Conservation (phyloP, 768 basidiomycete species). For the Lentinula raphanica region DNA sequence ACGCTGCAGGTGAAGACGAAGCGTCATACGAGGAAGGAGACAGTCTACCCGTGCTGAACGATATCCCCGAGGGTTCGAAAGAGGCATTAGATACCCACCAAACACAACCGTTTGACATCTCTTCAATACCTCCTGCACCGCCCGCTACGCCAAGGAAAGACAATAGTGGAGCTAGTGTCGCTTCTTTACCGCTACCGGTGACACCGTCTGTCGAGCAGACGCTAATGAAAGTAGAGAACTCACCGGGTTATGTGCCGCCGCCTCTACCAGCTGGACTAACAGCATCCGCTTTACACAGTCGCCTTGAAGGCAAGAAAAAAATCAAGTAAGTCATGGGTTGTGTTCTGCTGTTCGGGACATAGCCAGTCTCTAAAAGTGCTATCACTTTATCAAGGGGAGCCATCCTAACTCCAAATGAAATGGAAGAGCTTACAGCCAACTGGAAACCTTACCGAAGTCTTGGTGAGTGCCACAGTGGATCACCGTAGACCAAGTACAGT, state of each 20-base stretch:
- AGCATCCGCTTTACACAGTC: slow-evolving; percentile 48
- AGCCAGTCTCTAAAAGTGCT: slow-evolving; percentile 11
- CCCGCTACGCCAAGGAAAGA: slow-evolving; percentile 21
- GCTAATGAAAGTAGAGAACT: slow-evolving; percentile 33
- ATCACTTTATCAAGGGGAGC: slow-evolving; percentile 50
- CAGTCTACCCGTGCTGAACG: slow-evolving; percentile 25
- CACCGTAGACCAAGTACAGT: neutral
- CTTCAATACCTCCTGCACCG: slow-evolving; percentile 27
- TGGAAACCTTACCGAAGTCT: slow-evolving; percentile 85
- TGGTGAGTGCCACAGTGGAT: slow-evolving; percentile 47
- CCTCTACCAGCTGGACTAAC: slow-evolving; percentile 58
- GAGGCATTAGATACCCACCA: slow-evolving; percentile 7
- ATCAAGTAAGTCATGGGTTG: slow-evolving; percentile 47
- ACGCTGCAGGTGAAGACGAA: slow-evolving; percentile 6
- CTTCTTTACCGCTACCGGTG: slow-evolving; percentile 49
- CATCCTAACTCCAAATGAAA: slow-evolving; percentile 74
- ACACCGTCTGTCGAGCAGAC: slow-evolving; percentile 65
- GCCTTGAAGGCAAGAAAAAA: slow-evolving; percentile 66
- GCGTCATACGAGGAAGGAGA: slow-evolving; percentile 19
- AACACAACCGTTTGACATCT: slow-evolving; percentile 22
- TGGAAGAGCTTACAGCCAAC: slow-evolving; percentile 66
- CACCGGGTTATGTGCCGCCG: slow-evolving; percentile 20
- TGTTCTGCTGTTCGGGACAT: neutral
- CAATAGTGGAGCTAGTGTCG: slow-evolving; percentile 20
- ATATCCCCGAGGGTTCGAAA: slow-evolving; percentile 8